Percentiles rank a stretch among this genome's conserved stretches.
phyloP scores from a whole-genome alignment of 2,329 filamentous ascomycete species.

The Corynespora cassiicola region DNA sequence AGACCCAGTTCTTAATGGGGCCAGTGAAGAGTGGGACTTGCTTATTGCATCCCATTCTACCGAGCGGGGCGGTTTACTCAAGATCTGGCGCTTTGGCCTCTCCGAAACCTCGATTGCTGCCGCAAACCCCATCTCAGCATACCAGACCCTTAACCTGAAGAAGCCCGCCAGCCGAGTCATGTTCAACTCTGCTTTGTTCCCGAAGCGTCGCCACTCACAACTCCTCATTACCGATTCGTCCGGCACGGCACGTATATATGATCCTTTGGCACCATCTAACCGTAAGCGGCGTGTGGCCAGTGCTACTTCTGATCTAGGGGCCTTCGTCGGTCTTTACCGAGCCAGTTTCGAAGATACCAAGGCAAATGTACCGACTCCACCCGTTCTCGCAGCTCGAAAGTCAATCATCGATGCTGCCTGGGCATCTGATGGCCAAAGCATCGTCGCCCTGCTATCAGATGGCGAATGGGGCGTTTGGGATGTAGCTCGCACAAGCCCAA shows the following conservation, averaged over 20 bases:
- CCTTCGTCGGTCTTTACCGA: conserved; percentile 40
- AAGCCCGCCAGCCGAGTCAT: conserved; percentile 58
- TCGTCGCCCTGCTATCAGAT: conserved; percentile 56
- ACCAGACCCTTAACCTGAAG: conserved; percentile 55
- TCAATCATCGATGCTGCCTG: conserved; percentile 57
- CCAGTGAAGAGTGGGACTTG: conserved; percentile 46
- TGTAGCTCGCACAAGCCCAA: conserved; percentile 44
- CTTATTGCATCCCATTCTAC: conserved; percentile 50
- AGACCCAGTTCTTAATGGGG: conserved; percentile 23
- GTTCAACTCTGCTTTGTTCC: conserved; percentile 62
- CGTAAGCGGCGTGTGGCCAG: conserved; percentile 27
- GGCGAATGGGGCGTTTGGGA: conserved; percentile 63
- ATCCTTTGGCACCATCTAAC: conserved; percentile 53
- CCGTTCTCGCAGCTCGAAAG: conserved; percentile 50
- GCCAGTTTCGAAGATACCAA: conserved; percentile 41
- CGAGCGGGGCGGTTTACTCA: conserved; percentile 47
- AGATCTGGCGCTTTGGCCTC: conserved; percentile 49
- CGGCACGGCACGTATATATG: conserved; percentile 65
- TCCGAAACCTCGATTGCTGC: conserved; percentile 43
- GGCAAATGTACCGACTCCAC: conserved; percentile 24
- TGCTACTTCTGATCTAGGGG: conserved; percentile 24
- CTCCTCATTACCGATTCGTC: conserved; percentile 61
- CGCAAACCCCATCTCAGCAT: conserved; percentile 49
- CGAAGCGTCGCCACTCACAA: conserved; percentile 60
- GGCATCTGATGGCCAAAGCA: conserved; percentile 52